Percentiles rank a stretch among this genome's conserved stretches.
phyloP scores from a whole-genome alignment of 2,329 filamentous ascomycete genomes.

The Monilinia fructicola region DNA sequence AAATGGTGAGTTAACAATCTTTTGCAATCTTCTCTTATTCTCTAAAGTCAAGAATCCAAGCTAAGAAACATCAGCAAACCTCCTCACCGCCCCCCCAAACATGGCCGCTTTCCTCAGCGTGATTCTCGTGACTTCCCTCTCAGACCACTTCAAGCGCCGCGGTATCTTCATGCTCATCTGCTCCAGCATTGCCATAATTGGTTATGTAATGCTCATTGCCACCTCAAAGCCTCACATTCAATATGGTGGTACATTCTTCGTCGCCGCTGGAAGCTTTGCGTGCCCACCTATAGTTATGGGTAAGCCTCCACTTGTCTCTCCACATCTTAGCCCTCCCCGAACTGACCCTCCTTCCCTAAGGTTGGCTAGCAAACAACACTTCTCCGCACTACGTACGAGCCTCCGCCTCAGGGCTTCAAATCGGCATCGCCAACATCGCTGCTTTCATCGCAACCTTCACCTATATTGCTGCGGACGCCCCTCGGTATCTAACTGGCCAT shows the following conservation, averaged over 20 bases:
- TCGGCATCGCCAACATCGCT: conserved; percentile 75
- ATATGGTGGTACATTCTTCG: conserved; percentile 80
- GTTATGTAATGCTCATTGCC: conserved; percentile 76
- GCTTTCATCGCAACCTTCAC: conserved; percentile 56
- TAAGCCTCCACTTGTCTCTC: background rate
- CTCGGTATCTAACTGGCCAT: conserved; percentile 66
- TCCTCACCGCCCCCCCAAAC: conserved; percentile 53
- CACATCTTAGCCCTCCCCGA: no score
- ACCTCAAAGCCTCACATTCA: conserved; percentile 63
- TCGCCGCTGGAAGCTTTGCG: conserved; percentile 83
- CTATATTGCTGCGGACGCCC: conserved; percentile 65
- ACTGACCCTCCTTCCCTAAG: background rate
- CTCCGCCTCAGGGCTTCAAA: conserved; percentile 18
- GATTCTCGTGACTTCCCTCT: conserved; percentile 66
- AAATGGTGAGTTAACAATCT: background rate
- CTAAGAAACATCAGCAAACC: conserved; percentile 48
- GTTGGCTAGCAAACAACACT: conserved; percentile 23
- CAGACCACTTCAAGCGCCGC: conserved; percentile 69
- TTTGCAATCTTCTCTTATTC: background rate
- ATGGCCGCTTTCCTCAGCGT: conserved; percentile 66
- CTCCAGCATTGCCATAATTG: conserved; percentile 65
- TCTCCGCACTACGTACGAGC: conserved; percentile 20
- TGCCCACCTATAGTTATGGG: conserved; percentile 42
- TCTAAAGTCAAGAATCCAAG: no score
- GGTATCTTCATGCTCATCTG: conserved; percentile 71